Evolutionary conservation across 139 green algal genomes (phyloP).

Genomic region (Chlorella sp.): DNA sequence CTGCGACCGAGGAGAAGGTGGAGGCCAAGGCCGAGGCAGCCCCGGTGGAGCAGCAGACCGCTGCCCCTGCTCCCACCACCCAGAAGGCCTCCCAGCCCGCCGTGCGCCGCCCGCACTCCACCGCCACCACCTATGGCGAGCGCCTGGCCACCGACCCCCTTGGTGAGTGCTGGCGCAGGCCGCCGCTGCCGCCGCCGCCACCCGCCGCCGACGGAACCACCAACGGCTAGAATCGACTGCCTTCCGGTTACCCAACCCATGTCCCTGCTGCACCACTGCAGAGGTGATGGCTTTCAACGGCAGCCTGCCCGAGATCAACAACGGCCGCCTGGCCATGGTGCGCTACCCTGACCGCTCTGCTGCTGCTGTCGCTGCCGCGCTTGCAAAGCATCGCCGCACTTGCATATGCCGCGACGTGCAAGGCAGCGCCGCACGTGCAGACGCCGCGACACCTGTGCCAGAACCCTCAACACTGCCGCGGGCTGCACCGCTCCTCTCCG

Average conservation of each 20-base stretch:
- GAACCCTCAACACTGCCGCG: too few species aligned
- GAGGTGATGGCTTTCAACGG: conserved; percentile 32
- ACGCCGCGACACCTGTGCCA: too few species aligned
- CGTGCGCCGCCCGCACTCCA: not conserved
- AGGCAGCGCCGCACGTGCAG: too few species aligned
- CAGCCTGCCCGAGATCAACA: conserved; percentile 58
- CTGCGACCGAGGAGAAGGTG: not conserved
- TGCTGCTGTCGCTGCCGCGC: not conserved
- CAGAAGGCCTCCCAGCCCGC: not conserved
- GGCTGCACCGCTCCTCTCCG: not conserved
- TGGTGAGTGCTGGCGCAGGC: not conserved
- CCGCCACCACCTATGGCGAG: not conserved
- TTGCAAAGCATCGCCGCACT: too few species aligned
- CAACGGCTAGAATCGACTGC: not conserved
- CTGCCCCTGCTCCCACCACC: not conserved
- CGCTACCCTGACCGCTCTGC: too few species aligned
- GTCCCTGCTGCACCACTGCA: not conserved
- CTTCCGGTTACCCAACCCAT: not conserved
- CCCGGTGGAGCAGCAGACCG: not conserved
- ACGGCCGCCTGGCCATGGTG: conserved; percentile 45
- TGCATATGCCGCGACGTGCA: too few species aligned
- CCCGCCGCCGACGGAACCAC: not conserved
- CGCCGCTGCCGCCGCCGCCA: not conserved
- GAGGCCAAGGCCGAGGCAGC: not conserved
- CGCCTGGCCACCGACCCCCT: not conserved